Base-by-base conservation (phyloP, 2,329 filamentous ascomycete genomes). In the Botrytis tulipae region DNA sequence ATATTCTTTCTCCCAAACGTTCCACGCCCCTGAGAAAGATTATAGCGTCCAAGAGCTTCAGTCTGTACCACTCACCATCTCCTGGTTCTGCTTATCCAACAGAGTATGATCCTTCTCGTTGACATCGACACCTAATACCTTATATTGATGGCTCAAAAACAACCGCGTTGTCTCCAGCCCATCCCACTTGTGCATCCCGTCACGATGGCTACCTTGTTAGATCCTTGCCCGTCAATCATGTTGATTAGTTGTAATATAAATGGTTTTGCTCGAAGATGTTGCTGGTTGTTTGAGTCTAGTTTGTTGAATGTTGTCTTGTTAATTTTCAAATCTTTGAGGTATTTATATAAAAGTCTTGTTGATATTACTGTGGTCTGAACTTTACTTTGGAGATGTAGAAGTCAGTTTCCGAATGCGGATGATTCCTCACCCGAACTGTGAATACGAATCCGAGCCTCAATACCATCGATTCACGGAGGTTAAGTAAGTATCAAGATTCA, bases 131-230 rank as follows among this genome's bases (percentile, higher is more conserved):
- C 80, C 81, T 46, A 80, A 78, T 29, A 82, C 81, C 25, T 76
- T 73, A 73, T 80, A 82, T 70, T 81, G 78, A 46, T 81, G 78
- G 16, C 71, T 74, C 40, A 79, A 73, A 66, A 82, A 80, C 1
- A 81, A 76, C 74, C 80, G 79, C 0, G 80, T 78, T 25, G 80
- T 81, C 9, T 81, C 80, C 1, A 82, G 78, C 25, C 82, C 54
- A 83, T 80, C 54, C 82, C 81, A 37, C 78, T 81, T 7, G 79
- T 75, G 57, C 76, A 77, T n/a, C 76, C 76, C 20, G 76, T 78
- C 9, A 78, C 59, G 22, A 78, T 75, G 37, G 75, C 75, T 8
- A 76, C 75, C 72, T 78, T 78, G 1, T 72, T 74, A 54, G 74
- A 77, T 18, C 74, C 76, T 12, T 57, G 48, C 5, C 68, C 74